Evolutionary conservation across 768 basidiomycete genomes (phyloP), one percentile per base, ranked within the genome.

Genomic region (Exsudoporus frostii): DNA sequence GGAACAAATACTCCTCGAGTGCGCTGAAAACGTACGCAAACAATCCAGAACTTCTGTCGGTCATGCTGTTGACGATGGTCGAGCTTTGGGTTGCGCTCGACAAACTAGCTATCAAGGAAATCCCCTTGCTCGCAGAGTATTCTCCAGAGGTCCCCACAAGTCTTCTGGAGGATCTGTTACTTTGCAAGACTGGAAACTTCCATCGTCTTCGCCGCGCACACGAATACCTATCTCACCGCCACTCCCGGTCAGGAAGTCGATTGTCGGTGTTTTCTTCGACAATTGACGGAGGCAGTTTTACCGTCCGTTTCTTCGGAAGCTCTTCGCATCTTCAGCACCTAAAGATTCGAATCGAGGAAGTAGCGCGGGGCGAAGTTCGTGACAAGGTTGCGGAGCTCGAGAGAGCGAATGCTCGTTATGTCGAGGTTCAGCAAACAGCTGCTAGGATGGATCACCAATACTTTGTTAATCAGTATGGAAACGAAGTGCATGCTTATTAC

Each of bases 81-180:
- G 73, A 78, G 29, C 65, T 82, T 17, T 82, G 81, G 80, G 66
- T 76, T 1, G 76, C 73, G 0, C 64, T 81, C 6, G 80, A 82
- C 56, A 68, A 56, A 24, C 30, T 75, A 14, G 68, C 62, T 2
- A 60, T 74, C 19, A 37, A 36, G 17, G 62, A 68, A 22, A 62
- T 65, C 34, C 75, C 80, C 3, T 65, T 80, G 10, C 62, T 82
- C 6, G 39, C 38, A 0, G 62, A 74, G 5, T 82, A 78, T 49
- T 75, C 78, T 11, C 79, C 81, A 0, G 79, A 78, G 52, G 61
- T 82, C 0, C 70, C 76, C 1, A 25, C 51, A 3, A 45, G 46
- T 4, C 59, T 79, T 22, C 59, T 81, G n/a, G 67, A 79, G 25
- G 53, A 69, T 0, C 69, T 83, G 22, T 62, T 82, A 8, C 66